Evolutionary conservation across 163 green algal species (phyloP).

Genomic region (Chlorella variabilis): DNA sequence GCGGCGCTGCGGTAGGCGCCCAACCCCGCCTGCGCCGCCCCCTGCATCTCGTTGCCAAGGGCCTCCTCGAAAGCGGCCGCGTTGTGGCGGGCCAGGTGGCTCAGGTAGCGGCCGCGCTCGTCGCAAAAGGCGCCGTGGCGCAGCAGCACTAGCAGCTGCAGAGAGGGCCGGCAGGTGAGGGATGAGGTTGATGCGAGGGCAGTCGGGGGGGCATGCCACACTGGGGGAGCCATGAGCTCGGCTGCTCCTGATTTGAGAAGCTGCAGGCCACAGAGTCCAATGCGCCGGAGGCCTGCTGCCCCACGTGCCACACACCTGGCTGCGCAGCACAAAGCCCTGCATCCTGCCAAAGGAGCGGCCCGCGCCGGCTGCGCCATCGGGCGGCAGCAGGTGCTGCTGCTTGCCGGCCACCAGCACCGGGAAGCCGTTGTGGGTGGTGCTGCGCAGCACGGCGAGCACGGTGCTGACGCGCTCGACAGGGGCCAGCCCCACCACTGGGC

Average conservation of each 20-base stretch:
- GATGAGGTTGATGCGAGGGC: too few relatives aligned
- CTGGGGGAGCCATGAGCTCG: too few relatives aligned
- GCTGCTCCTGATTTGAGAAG: too few relatives aligned
- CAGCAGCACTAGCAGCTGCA: slow-evolving; percentile 83
- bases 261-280: too few relatives aligned
- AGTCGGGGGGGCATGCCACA: too few relatives aligned
- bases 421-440: slow-evolving; percentile 89
- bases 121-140: slow-evolving; percentile 74
- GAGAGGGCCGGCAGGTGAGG: too few relatives aligned
- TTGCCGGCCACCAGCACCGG: slow-evolving; percentile 59
- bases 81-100: not conserved
- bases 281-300: too few relatives aligned
- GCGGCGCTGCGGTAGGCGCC: not conserved
- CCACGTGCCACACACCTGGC: slow-evolving; percentile 70
- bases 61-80: slow-evolving; percentile 49
- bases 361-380: not conserved
- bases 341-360: slow-evolving; percentile 47
- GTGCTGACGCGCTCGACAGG: slow-evolving; percentile 59
- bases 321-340: slow-evolving; percentile 86
- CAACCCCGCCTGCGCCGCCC: slow-evolving; percentile 39
- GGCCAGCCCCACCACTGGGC: slow-evolving; percentile 49
- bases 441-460: slow-evolving; percentile 71
- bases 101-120: slow-evolving; percentile 63
- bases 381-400: not conserved
- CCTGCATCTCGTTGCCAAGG: slow-evolving; percentile 77